Base-by-base conservation (phyloP, 2,329 filamentous ascomycete species). In the Diplodia seriata region DNA sequence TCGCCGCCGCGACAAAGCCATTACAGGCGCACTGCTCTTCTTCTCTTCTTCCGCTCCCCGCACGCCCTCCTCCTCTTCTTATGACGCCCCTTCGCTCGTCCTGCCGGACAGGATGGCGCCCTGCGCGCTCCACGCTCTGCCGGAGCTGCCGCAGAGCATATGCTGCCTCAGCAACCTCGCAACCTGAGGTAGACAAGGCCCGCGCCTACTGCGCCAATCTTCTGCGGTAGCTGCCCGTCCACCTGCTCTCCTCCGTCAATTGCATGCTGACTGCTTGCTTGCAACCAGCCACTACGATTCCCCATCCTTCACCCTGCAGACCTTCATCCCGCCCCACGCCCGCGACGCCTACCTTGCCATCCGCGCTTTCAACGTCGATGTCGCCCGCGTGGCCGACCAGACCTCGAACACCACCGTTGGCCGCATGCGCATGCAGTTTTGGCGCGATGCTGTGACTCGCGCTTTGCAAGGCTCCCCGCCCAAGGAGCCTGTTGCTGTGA, bases 381-480 rank as follows among this genome's bases (percentile, higher is more conserved):
- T 97, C 69, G 92, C 94, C 54, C 88, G 92, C 68, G 91, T 98
- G 70, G 93, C 95, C 68, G 94, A 98, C 80, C 89, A 91, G 14
- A 94, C 95, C 23, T 95, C 92, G 56, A 95, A 91, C 69, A 88
- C 91, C n/a, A 90, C 90, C 4, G 91, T 98, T 69, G 94, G 93
- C 61, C 85, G 90, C 64, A 89, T 98, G 85, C 93, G 95, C 71
- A 90, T 97, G 80, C 92, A 97, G 78, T 98, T 98, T 83, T 98
- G 95, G 92, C 88, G 92, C 61, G 94, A 98, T 73, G 89, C 92
- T 4, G 83, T 99, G 63, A 86, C 90, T 66, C 89, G 90, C 70
- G 91, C 92, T 1, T 90, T 97, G 69, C 85, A 90, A 1, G 91
- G 91, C 38, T 83, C 84, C 0, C 94, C 95, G 1, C 93, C 94